Evolutionary conservation across 371 early-diverging fungal species (phyloP), one percentile per base, ranked within the genome.

Genomic region (Mucor plumbeus): DNA sequence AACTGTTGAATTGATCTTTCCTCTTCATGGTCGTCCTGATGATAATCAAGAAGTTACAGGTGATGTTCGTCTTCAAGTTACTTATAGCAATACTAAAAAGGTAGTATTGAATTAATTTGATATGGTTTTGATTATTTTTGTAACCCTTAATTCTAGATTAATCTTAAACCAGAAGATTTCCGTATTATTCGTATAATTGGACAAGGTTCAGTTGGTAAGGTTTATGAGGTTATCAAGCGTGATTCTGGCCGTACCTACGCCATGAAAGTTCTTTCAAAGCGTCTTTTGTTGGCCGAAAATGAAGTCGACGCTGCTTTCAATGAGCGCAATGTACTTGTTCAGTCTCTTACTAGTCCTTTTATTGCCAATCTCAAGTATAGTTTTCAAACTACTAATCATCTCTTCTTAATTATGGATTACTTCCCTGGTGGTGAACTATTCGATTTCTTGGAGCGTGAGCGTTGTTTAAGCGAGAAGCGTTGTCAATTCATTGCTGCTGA

Each of bases 361-460:
- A 91, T 99, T 2, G 96, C 95, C 21, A 94, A 92, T 63, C 80
- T 98, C 7, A 92, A 90, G 73, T 96, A 90, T 64, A 89, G 94
- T 8, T 98, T 98, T 74, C 95, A 97, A 66, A 93, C 90, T 58
- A 85, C 87, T 54, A 90, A 94, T 17, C 91, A 93, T 69, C 82
- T 98, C 34, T 98, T 93, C 74, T 83, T 97, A 53, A 96, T 92
- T 4, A 95, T 97, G 95, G 98, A 97, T 70, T 98, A 97, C 75
- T 84, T 96, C 31, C 94, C 93, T 61, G 99, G 99, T 7, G 99
- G 99, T 1, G 99, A 98, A 79, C 87, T 95, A 38, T 96, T 95
- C 11, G 87, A 89, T 8, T 79, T 89, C 77, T 83, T 90, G 54
- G 80, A 85, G 50, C 69, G 86, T 57, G 83, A 86, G 88, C 81